Evolutionary conservation across 192 early-diverging fungal species (phyloP).

Genomic region (Dimargaris cristalligena): DNA sequence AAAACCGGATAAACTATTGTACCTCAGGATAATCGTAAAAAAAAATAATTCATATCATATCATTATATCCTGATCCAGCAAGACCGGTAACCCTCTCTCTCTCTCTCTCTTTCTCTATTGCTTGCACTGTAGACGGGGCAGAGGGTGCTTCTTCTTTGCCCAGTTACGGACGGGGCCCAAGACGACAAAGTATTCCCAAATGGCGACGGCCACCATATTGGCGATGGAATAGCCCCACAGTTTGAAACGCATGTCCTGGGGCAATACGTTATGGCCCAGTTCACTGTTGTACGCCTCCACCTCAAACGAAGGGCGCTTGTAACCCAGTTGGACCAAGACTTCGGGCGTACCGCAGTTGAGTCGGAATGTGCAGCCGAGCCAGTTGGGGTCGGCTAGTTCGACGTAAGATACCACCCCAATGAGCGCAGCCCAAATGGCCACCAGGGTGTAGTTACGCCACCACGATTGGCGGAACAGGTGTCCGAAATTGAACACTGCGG

Average conservation of each 20-base stretch:
- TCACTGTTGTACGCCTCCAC: conserved; percentile 36
- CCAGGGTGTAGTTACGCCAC: conserved; percentile 38
- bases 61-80: too few species aligned
- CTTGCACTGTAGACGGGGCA: conserved; percentile 22
- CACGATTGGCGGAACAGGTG: conserved; percentile 37
- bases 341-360: conserved; percentile 49
- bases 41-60: too few species aligned
- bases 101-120: conserved; percentile 10
- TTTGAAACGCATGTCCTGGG: conserved; percentile 29
- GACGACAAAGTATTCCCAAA: conserved; percentile 30
- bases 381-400: conserved; percentile 41
- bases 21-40: too few species aligned
- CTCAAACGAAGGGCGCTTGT: conserved; percentile 17
- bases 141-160: conserved; percentile 26
- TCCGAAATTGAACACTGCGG: conserved; percentile 48
- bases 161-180: conserved; percentile 28
- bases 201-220: conserved; percentile 24
- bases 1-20: too few species aligned
- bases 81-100: too few species aligned
- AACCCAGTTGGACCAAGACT: conserved; percentile 17
- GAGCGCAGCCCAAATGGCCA: conserved; percentile 31
- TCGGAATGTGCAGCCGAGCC: conserved; percentile 34
- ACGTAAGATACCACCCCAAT: conserved; percentile 31
- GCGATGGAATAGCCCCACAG: conserved; percentile 33
- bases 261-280: conserved; percentile 45